These are phyloP conservation scores for Takakia lepidozioides DNA, from an alignment of 225 moss, liverwort and hornwort genomes.

Conservation along the genomic window DNA sequence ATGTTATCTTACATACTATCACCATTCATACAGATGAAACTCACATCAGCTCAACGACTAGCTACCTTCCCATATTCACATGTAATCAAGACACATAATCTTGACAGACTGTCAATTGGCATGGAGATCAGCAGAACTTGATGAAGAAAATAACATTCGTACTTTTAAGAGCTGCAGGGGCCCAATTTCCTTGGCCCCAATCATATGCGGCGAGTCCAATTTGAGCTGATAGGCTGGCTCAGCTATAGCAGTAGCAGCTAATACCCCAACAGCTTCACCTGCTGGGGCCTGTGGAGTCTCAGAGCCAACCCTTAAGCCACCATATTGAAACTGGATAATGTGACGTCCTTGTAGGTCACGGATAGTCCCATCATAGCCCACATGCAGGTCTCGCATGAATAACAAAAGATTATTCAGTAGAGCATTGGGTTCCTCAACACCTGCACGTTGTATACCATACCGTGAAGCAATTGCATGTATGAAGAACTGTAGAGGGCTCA, in stretches of 20 bases:
- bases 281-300: conserved; percentile 35
- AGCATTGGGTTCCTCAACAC: conserved; percentile 72
- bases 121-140: no score
- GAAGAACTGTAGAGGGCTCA: conserved; percentile 55
- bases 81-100: no score
- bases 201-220: conserved; percentile 69
- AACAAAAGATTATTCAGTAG: conserved; percentile 60
- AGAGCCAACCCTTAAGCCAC: conserved; percentile 32
- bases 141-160: conserved; percentile 1
- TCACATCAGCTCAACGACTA: no score
- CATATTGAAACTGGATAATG: conserved; percentile 78
- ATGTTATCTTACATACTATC: no score
- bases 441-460: conserved; percentile 58
- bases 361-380: conserved; percentile 85
- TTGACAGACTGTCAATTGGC: no score
- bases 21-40: no score
- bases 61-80: no score
- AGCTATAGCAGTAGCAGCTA: conserved; percentile 79
- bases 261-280: conserved; percentile 85
- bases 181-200: conserved; percentile 60
- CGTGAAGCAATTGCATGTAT: conserved; percentile 55
- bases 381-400: conserved; percentile 70
- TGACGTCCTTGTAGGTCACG: conserved; percentile 41
- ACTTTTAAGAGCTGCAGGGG: conserved; percentile 82
- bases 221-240: conserved; percentile 87